Evolutionary conservation across 2,329 filamentous ascomycete genomes (phyloP), one percentile per base, ranked within the genome.

Genomic region (Xylaria sp.): DNA sequence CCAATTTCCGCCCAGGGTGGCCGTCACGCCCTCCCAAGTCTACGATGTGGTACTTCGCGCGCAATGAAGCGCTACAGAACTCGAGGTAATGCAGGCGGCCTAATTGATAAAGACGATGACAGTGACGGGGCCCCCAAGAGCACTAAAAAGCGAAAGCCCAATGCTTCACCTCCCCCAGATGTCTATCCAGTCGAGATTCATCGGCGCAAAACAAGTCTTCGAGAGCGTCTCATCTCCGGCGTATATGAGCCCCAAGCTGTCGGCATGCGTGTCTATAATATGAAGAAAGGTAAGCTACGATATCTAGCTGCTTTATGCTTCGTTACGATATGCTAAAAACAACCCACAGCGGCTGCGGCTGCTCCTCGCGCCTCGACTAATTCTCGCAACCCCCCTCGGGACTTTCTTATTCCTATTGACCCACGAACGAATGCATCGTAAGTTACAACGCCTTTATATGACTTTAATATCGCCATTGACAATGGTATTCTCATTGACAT

Each of bases 211-310:
- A 31, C n/a, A 7, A 62, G 60, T 31, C 64, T 70, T 3, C 49
- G 68, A 1, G 65, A 67, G 7, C 60, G 65, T 4, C 68, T 70
- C 9, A 67, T 68, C 53, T 28, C 28, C 6, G 68, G 68, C 4
- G 17, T 49, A 3, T 59, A n/a, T 9, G 58, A 51, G 26, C 68
- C 68, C 6, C 65, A 62, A 53, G 7, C 17, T 23, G 20, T 63
- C 17, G 68, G 68, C 31, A 70, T 70, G 68, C 60, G 65, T 17
- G 65, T 23, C 0, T 49, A 58, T 15, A 70, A 70, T 1, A 6
- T 48, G 44, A 63, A 44, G 26, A 62, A 62, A 51, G 68, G 68
- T 68, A 2, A 33, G 65, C 38, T 10, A 6, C 7, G 7, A 38
- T 6, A 10, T 40, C 10, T 20, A 7, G 5, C n/a, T 9, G 1